Conservation (phyloP, 2,329 filamentous ascomycete species). For the Colletotrichum lentis region DNA sequence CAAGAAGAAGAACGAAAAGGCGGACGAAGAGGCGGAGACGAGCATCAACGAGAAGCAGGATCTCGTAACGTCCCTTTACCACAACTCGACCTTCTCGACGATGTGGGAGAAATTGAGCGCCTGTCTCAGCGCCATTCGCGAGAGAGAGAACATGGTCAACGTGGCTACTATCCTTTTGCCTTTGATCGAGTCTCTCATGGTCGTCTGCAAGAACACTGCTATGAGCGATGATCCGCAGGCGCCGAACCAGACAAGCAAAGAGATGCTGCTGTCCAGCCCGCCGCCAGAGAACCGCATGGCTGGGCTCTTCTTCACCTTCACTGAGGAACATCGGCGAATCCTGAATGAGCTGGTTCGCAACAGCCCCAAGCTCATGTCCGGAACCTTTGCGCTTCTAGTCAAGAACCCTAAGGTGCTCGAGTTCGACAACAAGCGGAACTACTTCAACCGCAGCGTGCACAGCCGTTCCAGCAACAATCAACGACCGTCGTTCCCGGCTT, state of each 20-base stretch:
- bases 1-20: conserved; percentile 67
- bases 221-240: conserved; percentile 69
- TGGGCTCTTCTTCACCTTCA: conserved; percentile 94
- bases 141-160: conserved; percentile 94
- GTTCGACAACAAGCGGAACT: conserved; percentile 99
- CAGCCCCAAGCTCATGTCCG: conserved; percentile 98
- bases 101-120: conserved; percentile 93
- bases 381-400: conserved; percentile 92
- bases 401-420: conserved; percentile 99
- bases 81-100: conserved; percentile 86
- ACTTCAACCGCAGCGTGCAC: conserved; percentile 95
- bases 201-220: conserved; percentile 97
- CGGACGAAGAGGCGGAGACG: conserved; percentile 56
- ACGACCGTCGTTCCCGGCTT: conserved; percentile 73
- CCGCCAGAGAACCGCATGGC: conserved; percentile 84
- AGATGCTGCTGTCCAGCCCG: conserved; percentile 74
- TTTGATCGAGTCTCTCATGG: conserved; percentile 96
- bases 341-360: conserved; percentile 97
- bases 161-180: conserved; percentile 95
- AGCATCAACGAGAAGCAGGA: conserved; percentile 77
- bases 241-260: conserved; percentile 60
- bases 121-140: conserved; percentile 85
- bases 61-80: conserved; percentile 86
- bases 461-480: conserved; percentile 70
- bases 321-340: conserved; percentile 96